Evolutionary conservation across 2,329 filamentous ascomycete genomes (phyloP).

Genomic region (Fusarium chaquense): DNA sequence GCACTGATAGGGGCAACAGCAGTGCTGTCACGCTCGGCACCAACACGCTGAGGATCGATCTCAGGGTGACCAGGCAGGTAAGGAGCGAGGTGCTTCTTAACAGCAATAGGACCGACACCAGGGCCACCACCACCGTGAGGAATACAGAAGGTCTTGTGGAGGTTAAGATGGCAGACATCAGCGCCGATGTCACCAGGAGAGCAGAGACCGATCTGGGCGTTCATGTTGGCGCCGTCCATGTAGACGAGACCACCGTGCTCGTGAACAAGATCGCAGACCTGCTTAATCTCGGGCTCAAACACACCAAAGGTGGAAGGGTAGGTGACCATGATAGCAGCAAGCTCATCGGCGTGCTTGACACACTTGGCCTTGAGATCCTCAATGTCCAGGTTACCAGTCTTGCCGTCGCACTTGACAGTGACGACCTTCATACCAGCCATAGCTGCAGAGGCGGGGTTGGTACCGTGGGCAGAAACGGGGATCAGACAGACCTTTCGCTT

Average conservation of each 20-base stretch:
- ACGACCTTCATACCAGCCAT: constrained; percentile 98
- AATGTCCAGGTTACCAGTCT: constrained; percentile 91
- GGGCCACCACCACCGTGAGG: constrained; percentile 95
- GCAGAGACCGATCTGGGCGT: constrained; percentile 94
- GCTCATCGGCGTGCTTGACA: constrained; percentile 84
- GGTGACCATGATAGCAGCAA: constrained; percentile 95
- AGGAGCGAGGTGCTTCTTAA: constrained; percentile 81
- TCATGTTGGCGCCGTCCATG: constrained; percentile 99
- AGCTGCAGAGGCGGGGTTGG: constrained; percentile 92
- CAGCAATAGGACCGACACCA: constrained; percentile 93
- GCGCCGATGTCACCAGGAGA: constrained; percentile 97
- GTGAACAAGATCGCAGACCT: constrained; percentile 88
- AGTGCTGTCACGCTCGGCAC: constrained; percentile 66
- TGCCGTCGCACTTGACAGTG: constrained; percentile 87
- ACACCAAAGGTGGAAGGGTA: constrained; percentile 96
- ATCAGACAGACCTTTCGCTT: constrained; percentile 93
- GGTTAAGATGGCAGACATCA: constrained; percentile 95
- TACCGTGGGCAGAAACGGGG: constrained; percentile 93
- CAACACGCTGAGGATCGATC: constrained; percentile 47
- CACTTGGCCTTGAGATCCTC: constrained; percentile 90
- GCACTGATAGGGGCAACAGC: constrained; percentile 48
- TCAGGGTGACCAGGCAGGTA: constrained; percentile 65
- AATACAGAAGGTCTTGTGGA: constrained; percentile 99
- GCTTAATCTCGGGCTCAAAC: constrained; percentile 90
- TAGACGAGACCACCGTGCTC: constrained; percentile 94